Evolutionary conservation across 1,284 basidiomycete species (phyloP).

Genomic region (Fistulinella cinereoalba): DNA sequence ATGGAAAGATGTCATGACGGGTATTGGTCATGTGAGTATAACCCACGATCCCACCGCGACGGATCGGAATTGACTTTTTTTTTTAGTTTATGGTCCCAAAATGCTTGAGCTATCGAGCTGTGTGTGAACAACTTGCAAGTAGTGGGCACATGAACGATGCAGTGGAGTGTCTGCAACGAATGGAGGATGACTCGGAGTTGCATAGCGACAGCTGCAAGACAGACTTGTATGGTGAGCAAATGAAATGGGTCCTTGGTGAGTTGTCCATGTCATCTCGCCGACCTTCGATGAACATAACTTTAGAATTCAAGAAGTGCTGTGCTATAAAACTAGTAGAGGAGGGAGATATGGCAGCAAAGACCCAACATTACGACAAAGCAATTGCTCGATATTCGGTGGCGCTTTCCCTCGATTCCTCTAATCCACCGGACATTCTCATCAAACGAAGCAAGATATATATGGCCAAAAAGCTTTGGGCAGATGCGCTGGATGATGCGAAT

Average conservation of each 20-base stretch:
- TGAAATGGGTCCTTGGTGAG: neutral
- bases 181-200: neutral
- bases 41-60: too few species aligned
- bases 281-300: neutral
- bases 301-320: neutral
- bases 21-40: too few species aligned
- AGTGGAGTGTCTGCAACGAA: neutral
- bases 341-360: neutral
- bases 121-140: neutral
- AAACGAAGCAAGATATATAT: neutral
- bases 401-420: neutral
- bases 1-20: too few species aligned
- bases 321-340: neutral
- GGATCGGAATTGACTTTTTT: too few species aligned
- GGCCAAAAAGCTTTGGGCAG: neutral
- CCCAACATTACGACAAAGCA: neutral
- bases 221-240: neutral
- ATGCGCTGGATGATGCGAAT: neutral
- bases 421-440: neutral
- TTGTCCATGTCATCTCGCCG: neutral
- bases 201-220: neutral
- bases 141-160: neutral
- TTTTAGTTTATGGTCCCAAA: conserved; percentile 2
- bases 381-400: neutral
- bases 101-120: neutral